phyloP scores from a whole-genome alignment of 2,329 filamentous ascomycete genomes.

The Polytolypa hystricis region DNA sequence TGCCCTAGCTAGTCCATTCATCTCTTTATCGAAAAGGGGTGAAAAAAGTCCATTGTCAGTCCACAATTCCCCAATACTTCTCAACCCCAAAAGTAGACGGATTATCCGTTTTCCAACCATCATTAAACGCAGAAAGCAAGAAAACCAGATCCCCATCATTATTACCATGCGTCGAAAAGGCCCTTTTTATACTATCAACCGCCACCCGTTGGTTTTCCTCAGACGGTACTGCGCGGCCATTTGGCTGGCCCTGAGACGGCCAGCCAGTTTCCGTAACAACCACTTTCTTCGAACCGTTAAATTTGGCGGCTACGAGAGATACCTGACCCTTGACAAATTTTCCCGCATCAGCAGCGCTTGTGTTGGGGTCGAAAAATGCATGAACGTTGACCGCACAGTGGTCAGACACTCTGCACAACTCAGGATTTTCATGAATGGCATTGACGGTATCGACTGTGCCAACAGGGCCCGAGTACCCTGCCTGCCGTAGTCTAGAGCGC shows the following conservation, averaged over 20 bases:
- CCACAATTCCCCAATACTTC: conserved; percentile 59
- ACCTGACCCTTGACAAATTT: conserved; percentile 52
- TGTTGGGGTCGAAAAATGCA: conserved; percentile 65
- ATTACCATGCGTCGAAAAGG: conserved; percentile 46
- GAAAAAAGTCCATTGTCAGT: neutral
- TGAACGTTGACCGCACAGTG: conserved; percentile 75
- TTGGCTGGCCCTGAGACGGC: conserved; percentile 58
- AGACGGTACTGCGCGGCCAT: conserved; percentile 59
- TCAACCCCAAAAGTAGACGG: conserved; percentile 57
- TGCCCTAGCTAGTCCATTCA: too few species aligned
- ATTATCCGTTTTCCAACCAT: conserved; percentile 62
- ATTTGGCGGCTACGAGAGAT: conserved; percentile 32
- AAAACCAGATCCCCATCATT: conserved; percentile 40
- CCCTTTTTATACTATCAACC: conserved; percentile 50
- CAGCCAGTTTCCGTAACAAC: conserved; percentile 78
- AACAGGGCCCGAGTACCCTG: conserved; percentile 61
- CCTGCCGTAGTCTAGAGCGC: conserved; percentile 45
- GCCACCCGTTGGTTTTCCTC: conserved; percentile 55
- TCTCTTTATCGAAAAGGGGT: neutral
- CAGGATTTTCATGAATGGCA: conserved; percentile 53
- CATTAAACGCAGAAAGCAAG: conserved; percentile 71
- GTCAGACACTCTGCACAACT: conserved; percentile 62
- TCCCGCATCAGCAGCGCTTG: conserved; percentile 50
- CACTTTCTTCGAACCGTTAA: conserved; percentile 48
- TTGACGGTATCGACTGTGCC: conserved; percentile 72